phyloP scores from a whole-genome alignment of 495 filamentous ascomycete genomes.

The Xylaria intraflava region DNA sequence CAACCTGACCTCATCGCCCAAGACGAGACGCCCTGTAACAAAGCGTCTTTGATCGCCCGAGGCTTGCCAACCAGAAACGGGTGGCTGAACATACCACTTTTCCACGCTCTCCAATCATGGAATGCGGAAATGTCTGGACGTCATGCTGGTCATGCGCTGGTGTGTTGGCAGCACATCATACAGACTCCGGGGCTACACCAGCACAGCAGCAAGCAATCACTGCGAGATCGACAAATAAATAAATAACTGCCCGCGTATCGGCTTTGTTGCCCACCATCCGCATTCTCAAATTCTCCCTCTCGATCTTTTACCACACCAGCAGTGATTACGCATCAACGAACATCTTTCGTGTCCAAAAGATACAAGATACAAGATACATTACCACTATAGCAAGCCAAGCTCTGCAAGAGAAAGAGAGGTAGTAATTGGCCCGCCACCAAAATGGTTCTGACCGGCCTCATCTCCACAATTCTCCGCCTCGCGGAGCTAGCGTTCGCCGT shows the following conservation, averaged over 20 bases:
- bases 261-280: too few relatives aligned
- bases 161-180: constrained; percentile 6
- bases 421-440: constrained; percentile 3
- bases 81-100: neutral
- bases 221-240: neutral
- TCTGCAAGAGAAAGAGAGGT: neutral
- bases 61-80: too few relatives aligned
- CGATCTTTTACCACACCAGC: too few relatives aligned
- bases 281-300: too few relatives aligned
- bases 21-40: too few relatives aligned
- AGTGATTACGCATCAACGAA: too few relatives aligned
- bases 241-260: constrained; percentile 5
- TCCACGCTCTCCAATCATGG: neutral
- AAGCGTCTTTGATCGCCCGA: too few relatives aligned
- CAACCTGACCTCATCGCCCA: too few relatives aligned
- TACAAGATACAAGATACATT: too few relatives aligned
- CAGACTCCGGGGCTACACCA: neutral
- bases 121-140: neutral
- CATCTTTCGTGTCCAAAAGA: too few relatives aligned
- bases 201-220: neutral
- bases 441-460: constrained; percentile 36
- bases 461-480: constrained; percentile 39
- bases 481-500: constrained; percentile 42
- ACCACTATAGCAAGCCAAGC: too few relatives aligned
- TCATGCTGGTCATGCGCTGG: constrained; percentile 8